Conservation (phyloP, 192 early-diverging fungal species). For the Coemansia sp. region DNA sequence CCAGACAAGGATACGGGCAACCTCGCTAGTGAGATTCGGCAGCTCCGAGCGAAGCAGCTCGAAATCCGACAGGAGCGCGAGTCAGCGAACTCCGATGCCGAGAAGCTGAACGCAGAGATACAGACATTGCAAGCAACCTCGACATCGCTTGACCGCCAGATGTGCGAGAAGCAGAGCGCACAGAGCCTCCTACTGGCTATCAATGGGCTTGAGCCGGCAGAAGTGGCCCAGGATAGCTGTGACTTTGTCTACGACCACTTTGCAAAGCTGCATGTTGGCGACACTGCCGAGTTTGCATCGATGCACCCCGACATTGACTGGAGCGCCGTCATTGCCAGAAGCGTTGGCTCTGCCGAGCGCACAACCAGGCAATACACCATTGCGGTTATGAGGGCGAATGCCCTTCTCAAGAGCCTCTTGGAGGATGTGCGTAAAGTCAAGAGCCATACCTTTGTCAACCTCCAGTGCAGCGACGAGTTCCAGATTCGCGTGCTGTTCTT, state of each 20-base stretch:
- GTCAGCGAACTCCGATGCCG: conserved; percentile 2
- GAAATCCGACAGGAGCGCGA: conserved; percentile 26
- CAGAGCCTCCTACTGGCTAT: conserved; percentile 46
- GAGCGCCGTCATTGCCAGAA: conserved; percentile 33
- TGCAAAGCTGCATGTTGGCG: conserved; percentile 34
- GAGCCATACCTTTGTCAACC: conserved; percentile 42
- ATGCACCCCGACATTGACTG: conserved; percentile 54
- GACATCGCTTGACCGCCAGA: conserved; percentile 32
- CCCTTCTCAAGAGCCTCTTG: conserved; percentile 35
- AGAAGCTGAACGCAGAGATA: conserved; percentile 29
- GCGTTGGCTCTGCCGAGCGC: conserved; percentile 9
- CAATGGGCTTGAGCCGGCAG: conserved; percentile 40
- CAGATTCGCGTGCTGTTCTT: conserved; percentile 49
- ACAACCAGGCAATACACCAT: conserved; percentile 39
- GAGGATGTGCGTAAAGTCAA: conserved; percentile 41
- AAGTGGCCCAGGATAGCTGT: conserved; percentile 28
- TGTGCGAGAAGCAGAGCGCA: conserved; percentile 40
- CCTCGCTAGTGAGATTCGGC: conserved; percentile 23
- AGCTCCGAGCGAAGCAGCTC: conserved; percentile 19
- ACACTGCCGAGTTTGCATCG: conserved; percentile 43
- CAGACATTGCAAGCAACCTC: conserved; percentile 31
- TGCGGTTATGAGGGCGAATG: conserved; percentile 46
- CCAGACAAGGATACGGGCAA: conserved; percentile 18
- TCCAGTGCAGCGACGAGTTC: conserved; percentile 31
- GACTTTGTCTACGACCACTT: conserved; percentile 51